Evolutionary conservation across 2,329 filamentous ascomycete species (phyloP).

Genomic region (Penicillium italicum): DNA sequence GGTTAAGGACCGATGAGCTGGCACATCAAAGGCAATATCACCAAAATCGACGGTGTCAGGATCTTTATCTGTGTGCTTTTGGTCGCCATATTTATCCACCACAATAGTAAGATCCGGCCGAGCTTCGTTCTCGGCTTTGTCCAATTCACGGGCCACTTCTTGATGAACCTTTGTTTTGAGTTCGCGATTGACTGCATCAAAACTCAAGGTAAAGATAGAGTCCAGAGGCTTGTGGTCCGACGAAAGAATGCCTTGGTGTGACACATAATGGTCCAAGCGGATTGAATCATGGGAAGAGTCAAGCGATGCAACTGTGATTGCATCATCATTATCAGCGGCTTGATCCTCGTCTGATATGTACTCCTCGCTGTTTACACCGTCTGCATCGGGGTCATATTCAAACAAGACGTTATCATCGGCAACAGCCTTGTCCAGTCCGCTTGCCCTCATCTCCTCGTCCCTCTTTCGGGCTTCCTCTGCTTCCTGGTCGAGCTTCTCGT

Average conservation of each 20-base stretch:
- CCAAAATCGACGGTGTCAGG: conserved; percentile 72
- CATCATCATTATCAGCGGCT: conserved; percentile 45
- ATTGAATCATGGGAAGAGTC: conserved; percentile 49
- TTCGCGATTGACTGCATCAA: conserved; percentile 80
- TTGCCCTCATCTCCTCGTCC: conserved; percentile 80
- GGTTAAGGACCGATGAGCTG: conserved; percentile 65
- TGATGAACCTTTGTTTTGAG: conserved; percentile 79
- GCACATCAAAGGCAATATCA: conserved; percentile 64
- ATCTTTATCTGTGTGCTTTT: conserved; percentile 34
- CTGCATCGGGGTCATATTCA: conserved; percentile 81
- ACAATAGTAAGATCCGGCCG: conserved; percentile 79
- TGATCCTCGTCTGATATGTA: conserved; percentile 55
- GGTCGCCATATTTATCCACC: conserved; percentile 57
- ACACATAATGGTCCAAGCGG: conserved; percentile 67
- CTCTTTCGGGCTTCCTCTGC: conserved; percentile 64
- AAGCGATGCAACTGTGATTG: conserved; percentile 20
- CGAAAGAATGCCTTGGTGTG: conserved; percentile 83
- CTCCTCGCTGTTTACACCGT: conserved; percentile 60
- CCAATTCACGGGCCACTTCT: conserved; percentile 82
- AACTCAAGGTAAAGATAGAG: conserved; percentile 77
- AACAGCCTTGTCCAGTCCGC: conserved; percentile 67
- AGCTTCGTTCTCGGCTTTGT: conserved; percentile 87
- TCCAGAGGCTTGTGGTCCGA: conserved; percentile 94
- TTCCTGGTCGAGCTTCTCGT: conserved; percentile 62
- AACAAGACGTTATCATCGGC: conserved; percentile 83